Evolutionary conservation across 495 filamentous ascomycete genomes (phyloP), one percentile per base, ranked within the genome.

Genomic region (Neurospora terricola): DNA sequence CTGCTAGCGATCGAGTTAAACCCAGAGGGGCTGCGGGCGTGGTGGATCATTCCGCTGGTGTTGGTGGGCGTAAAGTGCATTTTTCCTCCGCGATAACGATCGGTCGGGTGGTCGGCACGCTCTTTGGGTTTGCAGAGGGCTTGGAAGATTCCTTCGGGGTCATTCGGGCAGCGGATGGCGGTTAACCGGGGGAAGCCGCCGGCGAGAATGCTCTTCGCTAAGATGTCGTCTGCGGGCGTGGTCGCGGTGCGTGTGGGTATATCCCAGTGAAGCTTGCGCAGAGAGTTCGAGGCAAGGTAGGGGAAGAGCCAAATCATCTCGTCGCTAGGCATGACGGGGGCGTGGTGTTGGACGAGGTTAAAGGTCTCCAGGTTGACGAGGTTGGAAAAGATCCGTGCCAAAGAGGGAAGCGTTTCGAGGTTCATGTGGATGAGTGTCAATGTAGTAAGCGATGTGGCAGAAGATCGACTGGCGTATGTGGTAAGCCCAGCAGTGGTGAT

Each of bases 261-360:
- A 76, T 97, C 93, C 94, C 94, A 96, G 81, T 96, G 93, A 16
- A 96, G 82, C 70, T 88, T 88, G 72, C 88, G 82, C 0, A 97
- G 86, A 23, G 85, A 88, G 1, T 81, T 79, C 0, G 90, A 94
- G 2, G 90, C 90, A 7, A 97, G 83, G 72, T 93, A 88, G 0
- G 91, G 91, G 73, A 86, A 85, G 23, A 88, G 81, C 81, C 90
- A 90, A 43, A 92, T 85, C 69, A 91, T 88, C 30, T 85, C 83
- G 69, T 89, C 90, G 5, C 81, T 76, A 0, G 90, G 86, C 72
- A 93, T 83, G 4, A 84, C 83, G 1, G 91, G 91, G 3, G 87
- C 86, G 59, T 82, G 84, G 5, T 87, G 83, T 79, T 97, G 93
- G 1, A 92, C 88, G 23, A 97, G 81, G 16, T 88, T 88, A 78